Evolutionary conservation across 1,284 basidiomycete genomes (phyloP).

Genomic region (Naganishia liquefaciens): DNA sequence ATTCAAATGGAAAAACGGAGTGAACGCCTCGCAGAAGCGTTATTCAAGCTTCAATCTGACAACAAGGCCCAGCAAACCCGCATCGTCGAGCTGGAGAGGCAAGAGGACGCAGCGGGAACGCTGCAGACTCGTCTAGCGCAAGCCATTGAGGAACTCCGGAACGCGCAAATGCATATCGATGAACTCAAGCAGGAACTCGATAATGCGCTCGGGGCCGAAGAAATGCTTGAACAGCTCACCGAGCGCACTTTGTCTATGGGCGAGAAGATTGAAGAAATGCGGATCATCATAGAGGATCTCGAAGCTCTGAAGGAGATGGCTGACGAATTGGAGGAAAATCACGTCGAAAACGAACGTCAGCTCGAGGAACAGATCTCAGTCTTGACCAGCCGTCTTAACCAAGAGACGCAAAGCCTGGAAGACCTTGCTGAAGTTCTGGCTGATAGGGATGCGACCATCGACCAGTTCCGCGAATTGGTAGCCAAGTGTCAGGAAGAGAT

Average conservation of each 20-base stretch:
- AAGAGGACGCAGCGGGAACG: constrained; percentile 56
- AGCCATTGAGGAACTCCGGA: constrained; percentile 72
- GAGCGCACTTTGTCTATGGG: constrained; percentile 89
- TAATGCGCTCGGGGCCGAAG: constrained; percentile 91
- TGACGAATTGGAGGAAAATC: constrained; percentile 96
- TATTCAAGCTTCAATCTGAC: constrained; percentile 80
- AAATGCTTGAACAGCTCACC: constrained; percentile 92
- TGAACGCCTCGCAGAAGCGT: constrained; percentile 87
- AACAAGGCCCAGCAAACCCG: constrained; percentile 74
- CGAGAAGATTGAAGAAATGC: constrained; percentile 98
- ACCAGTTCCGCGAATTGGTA: constrained; percentile 88
- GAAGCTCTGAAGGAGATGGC: constrained; percentile 93
- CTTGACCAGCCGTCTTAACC: constrained; percentile 69
- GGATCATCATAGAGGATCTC: constrained; percentile 89
- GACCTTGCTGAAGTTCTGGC: constrained; percentile 72
- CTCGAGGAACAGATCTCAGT: constrained; percentile 74
- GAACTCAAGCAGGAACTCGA: constrained; percentile 94
- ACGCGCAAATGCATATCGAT: constrained; percentile 85
- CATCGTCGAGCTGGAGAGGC: constrained; percentile 86
- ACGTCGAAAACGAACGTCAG: constrained; percentile 88
- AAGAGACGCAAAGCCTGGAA: constrained; percentile 66
- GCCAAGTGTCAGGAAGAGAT: constrained; percentile 78
- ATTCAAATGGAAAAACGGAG: constrained; percentile 97
- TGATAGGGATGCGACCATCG: constrained; percentile 83
- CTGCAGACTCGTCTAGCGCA: constrained; percentile 57